Evolutionary conservation across 805 yeast species (phyloP).

Genomic region (Nakazawaea ernobii): DNA sequence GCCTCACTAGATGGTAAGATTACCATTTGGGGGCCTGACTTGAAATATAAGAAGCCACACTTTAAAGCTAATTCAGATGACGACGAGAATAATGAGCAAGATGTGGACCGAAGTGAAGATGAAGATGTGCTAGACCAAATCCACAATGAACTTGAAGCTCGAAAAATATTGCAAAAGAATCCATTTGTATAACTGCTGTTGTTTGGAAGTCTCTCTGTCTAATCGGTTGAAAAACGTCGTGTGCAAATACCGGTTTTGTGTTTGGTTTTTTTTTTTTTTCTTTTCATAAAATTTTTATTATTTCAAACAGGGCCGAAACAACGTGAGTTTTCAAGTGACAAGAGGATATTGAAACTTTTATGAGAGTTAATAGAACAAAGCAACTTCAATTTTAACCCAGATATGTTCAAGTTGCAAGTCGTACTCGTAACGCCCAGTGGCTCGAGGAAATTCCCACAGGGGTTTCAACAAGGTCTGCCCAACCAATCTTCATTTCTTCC

Average conservation of each 20-base stretch:
- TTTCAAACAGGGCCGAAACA: too few species aligned
- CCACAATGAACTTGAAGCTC: conserved; percentile 25
- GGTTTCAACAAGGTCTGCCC: background rate
- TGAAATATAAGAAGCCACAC: conserved; percentile 2
- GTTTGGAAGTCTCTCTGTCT: too few species aligned
- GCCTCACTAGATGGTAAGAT: conserved; percentile 70
- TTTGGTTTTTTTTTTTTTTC: too few species aligned
- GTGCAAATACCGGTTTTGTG: too few species aligned
- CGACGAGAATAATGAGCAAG: conserved; percentile 2
- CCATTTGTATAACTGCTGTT: conserved; percentile 1
- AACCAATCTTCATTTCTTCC: conserved; percentile 29
- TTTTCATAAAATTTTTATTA: too few species aligned
- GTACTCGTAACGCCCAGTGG: conserved; percentile 31
- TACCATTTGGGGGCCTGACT: conserved; percentile 46
- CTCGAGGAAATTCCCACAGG: background rate
- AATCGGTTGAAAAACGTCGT: background rate
- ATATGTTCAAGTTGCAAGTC: conserved; percentile 39
- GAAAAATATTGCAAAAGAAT: conserved; percentile 1
- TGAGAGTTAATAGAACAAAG: too few species aligned
- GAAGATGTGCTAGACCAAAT: conserved; percentile 20
- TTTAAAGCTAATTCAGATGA: conserved; percentile 11
- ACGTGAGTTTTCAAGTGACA: too few species aligned
- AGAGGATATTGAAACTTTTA: too few species aligned
- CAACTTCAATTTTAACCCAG: too few species aligned
- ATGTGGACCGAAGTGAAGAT: background rate